These are phyloP conservation scores for Logfia minima DNA, from an alignment of 129 eudicot genomes.

Conservation along the genomic window DNA sequence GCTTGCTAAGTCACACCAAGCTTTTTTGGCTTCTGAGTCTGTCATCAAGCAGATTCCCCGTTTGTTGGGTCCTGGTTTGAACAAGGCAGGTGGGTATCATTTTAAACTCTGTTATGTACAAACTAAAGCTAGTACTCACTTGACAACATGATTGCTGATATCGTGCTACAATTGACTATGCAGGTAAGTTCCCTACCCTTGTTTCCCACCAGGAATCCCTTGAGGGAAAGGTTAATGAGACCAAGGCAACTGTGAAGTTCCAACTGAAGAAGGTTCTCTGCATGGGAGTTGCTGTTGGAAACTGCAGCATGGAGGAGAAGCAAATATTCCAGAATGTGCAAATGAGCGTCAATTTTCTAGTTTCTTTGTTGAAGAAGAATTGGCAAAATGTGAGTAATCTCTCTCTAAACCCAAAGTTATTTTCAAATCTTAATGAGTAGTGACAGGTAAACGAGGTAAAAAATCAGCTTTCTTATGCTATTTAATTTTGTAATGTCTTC, in stretches of 20 bases:
- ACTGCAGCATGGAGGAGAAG: slow-evolving; percentile 65
- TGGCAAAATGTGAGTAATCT: slow-evolving; percentile 59
- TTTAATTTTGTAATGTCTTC: slow-evolving; percentile 9
- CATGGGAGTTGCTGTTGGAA: slow-evolving; percentile 76
- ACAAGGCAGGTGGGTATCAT: slow-evolving; percentile 48
- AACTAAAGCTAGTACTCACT: too few relatives aligned
- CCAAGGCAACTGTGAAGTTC: slow-evolving; percentile 60
- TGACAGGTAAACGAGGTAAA: not conserved
- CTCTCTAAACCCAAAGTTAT: not conserved
- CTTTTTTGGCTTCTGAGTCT: slow-evolving; percentile 58
- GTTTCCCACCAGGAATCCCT: slow-evolving; percentile 63
- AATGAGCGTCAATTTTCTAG: slow-evolving; percentile 69
- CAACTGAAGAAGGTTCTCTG: slow-evolving; percentile 69
- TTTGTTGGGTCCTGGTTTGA: slow-evolving; percentile 58
- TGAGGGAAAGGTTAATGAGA: slow-evolving; percentile 55
- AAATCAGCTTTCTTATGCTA: not conserved
- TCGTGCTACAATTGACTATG: not conserved
- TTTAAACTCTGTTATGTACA: not conserved
- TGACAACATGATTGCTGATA: too few relatives aligned
- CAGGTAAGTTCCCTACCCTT: slow-evolving; percentile 72
- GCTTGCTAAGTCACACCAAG: slow-evolving; percentile 58
- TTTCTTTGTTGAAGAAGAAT: slow-evolving; percentile 63
- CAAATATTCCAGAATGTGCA: slow-evolving; percentile 69
- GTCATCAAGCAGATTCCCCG: slow-evolving; percentile 66
- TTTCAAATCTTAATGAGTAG: too few relatives aligned